A percentile compares a stretch with the other conserved stretches of the same genome.
These are phyloP conservation scores for Lepidium sativum DNA, from an alignment of 345 rosid species.

Conservation along the genomic window DNA sequence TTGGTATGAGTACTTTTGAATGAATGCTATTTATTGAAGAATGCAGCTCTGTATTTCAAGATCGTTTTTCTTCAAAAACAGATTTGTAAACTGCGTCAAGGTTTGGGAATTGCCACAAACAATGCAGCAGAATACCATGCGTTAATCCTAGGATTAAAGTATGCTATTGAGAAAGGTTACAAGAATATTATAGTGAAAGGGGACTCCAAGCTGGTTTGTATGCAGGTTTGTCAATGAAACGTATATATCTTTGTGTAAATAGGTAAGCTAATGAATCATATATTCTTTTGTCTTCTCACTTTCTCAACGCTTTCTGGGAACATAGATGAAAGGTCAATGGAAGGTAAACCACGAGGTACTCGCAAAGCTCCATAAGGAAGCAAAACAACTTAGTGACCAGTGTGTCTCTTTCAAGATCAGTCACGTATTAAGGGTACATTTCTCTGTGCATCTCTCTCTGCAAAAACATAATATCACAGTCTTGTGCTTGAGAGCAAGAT, in stretches of 20 bases:
- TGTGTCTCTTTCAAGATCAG: conserved; percentile 61
- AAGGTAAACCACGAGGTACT: conserved; percentile 46
- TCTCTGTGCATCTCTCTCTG: neutral
- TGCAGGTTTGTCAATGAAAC: conserved; percentile 52
- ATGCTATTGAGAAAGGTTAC: conserved; percentile 73
- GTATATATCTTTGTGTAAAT: neutral
- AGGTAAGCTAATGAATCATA: neutral
- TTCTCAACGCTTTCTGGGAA: conserved; percentile 11
- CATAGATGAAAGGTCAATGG: conserved; percentile 80
- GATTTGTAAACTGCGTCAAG: conserved; percentile 79
- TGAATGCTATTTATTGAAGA: neutral
- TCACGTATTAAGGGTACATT: conserved; percentile 65
- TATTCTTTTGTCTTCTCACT: neutral
- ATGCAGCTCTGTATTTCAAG: neutral
- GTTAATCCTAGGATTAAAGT: conserved; percentile 65
- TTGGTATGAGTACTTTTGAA: conserved; percentile 40
- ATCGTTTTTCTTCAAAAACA: conserved; percentile 15
- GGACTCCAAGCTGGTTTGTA: conserved; percentile 84
- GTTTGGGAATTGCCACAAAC: conserved; percentile 61
- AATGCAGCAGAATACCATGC: conserved; percentile 92
- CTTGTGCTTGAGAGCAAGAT: conserved; percentile 1
- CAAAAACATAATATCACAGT: neutral
- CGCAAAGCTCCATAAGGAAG: conserved; percentile 40
- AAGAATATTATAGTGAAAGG: conserved; percentile 50
- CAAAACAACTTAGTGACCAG: conserved; percentile 36